Conservation (phyloP, 1,284 basidiomycete species). For the Caloboletus firmus region DNA sequence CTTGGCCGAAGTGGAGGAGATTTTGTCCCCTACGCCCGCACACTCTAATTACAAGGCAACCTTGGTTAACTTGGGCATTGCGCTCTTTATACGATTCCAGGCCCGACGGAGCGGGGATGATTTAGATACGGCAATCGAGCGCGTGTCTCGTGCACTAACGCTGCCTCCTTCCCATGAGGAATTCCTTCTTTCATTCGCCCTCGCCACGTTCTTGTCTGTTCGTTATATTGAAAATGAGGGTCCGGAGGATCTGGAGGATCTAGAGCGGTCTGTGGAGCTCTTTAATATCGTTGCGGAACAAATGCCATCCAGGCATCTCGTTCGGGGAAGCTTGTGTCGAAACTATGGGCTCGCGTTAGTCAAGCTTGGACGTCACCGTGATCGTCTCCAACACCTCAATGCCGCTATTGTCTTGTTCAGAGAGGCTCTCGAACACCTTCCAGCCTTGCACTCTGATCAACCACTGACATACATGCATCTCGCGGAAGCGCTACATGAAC, state of each 20-base stretch:
- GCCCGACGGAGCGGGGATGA: slow-evolving; percentile 7
- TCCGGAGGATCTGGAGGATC: slow-evolving; percentile 13
- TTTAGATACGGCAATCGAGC: slow-evolving; percentile 20
- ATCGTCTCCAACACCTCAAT: slow-evolving; percentile 6
- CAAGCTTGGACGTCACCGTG: slow-evolving; percentile 2
- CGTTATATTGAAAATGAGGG: slow-evolving; percentile 2
- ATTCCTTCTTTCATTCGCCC: background rate
- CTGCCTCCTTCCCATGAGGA: slow-evolving; percentile 8
- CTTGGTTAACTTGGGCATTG: slow-evolving; percentile 12
- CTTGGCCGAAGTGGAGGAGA: slow-evolving; percentile 21
- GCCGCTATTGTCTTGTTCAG: slow-evolving; percentile 13
- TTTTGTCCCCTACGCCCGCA: slow-evolving; percentile 5
- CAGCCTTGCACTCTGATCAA: slow-evolving; percentile 15
- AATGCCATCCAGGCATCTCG: slow-evolving; percentile 16
- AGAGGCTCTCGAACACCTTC: slow-evolving; percentile 10
- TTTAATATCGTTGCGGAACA: slow-evolving; percentile 11
- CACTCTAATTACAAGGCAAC: slow-evolving; percentile 10
- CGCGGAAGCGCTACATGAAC: slow-evolving; percentile 3
- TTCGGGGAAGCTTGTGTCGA: slow-evolving; percentile 8
- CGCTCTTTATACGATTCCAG: slow-evolving; percentile 21
- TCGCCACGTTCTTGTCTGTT: slow-evolving; percentile 15
- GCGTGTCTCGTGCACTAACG: slow-evolving; percentile 5
- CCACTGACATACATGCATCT: background rate
- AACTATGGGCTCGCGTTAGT: slow-evolving; percentile 14
- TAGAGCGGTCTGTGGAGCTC: slow-evolving; percentile 3